phyloP scores from a whole-genome alignment of 148 eudicot species.

The Talinum fruticosum region DNA sequence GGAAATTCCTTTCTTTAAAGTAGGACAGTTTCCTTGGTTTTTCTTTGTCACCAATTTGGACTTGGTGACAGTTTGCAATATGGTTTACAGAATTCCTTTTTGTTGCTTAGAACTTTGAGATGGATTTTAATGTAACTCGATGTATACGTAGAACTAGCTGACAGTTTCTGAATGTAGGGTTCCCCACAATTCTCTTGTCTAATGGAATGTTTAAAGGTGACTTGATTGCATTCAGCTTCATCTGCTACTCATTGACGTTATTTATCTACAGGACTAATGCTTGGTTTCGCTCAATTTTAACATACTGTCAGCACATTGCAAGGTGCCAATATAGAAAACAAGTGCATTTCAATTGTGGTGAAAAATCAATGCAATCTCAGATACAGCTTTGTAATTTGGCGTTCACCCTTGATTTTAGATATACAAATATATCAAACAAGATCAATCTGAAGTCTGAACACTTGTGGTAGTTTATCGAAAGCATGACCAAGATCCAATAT shows the following conservation, averaged over 20 bases:
- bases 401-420: background rate
- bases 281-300: background rate
- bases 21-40: background rate
- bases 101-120: background rate
- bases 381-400: background rate
- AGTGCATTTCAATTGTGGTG: no score
- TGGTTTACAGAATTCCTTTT: background rate
- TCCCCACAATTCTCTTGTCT: background rate
- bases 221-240: background rate
- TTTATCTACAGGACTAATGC: background rate
- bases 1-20: background rate
- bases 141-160: background rate
- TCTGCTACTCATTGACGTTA: background rate
- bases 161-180: background rate
- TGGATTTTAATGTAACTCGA: background rate
- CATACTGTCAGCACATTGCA: no score
- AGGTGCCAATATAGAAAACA: no score
- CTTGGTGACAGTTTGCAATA: background rate
- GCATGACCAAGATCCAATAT: background rate
- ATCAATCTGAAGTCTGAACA: background rate
- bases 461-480: background rate
- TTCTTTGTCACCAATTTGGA: constrained; percentile 5
- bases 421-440: background rate
- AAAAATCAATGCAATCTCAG: no score
- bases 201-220: background rate